A percentile compares a stretch with the other conserved stretches of the same genome.
phyloP scores from a whole-genome alignment of 257 asterid genomes.

The Salvia rosmarinus region DNA sequence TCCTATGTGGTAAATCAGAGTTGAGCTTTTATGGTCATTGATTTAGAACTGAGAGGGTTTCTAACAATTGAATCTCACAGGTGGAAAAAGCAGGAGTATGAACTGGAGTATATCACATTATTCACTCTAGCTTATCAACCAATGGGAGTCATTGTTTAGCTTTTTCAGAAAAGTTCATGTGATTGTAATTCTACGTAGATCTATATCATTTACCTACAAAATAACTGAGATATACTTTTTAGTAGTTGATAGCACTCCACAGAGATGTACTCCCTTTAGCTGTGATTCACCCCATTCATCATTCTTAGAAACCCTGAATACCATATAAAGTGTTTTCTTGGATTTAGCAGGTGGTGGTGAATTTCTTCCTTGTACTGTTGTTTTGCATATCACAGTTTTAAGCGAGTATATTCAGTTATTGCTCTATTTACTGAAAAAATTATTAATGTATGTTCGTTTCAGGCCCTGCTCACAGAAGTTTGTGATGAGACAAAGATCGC shows the following conservation, averaged over 20 bases:
- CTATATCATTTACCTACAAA: constrained; percentile 24
- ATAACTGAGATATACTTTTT: constrained; percentile 19
- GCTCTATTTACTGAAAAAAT: constrained; percentile 29
- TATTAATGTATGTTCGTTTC: constrained; percentile 32
- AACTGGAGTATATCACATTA: constrained; percentile 12
- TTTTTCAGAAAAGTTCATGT: background rate
- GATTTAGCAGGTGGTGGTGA: constrained; percentile 39
- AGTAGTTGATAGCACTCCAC: constrained; percentile 15
- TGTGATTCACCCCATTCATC: constrained; percentile 24
- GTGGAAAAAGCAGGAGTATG: constrained; percentile 12
- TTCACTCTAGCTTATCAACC: constrained; percentile 17
- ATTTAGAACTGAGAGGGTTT: constrained; percentile 12
- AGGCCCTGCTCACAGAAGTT: constrained; percentile 69
- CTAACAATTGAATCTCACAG: constrained; percentile 4
- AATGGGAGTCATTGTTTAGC: constrained; percentile 9
- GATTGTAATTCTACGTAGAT: constrained; percentile 12
- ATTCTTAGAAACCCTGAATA: constrained; percentile 19
- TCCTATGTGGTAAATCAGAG: constrained; percentile 18
- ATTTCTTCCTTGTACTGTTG: constrained; percentile 23
- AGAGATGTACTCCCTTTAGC: constrained; percentile 24
- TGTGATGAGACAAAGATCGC: constrained; percentile 82
- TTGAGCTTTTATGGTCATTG: constrained; percentile 5
- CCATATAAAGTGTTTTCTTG: background rate
- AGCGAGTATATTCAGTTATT: constrained; percentile 35
- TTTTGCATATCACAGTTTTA: constrained; percentile 11